Base-by-base conservation (phyloP, 2,329 filamentous ascomycete species). In the Trichoderma harzianum region DNA sequence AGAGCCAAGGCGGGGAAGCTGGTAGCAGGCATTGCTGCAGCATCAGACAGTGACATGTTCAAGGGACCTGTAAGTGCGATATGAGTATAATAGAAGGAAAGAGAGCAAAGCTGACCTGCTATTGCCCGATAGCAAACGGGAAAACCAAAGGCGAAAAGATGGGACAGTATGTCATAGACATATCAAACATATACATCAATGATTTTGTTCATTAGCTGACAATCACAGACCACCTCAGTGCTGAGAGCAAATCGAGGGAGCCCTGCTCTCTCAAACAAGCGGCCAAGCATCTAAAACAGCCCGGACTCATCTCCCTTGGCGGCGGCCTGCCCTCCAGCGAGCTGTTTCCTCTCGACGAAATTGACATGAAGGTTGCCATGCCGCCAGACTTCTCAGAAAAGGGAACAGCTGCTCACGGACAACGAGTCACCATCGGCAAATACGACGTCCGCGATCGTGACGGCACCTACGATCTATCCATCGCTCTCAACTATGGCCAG, bases 401-500 rank as follows among this genome's bases (percentile, higher is more conserved):
- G 34, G 91, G 91, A 69, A 91, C 90, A 1, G 81, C 84, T n/a
- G 80, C 86, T 18, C 85, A 86, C 0, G 93, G 92, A 12, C 83
- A 87, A 28, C 83, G 86, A 5, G 77, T 95, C 43, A 88, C 83
- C 26, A 89, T 93, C 24, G 93, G 93, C 61, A 99, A 98, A 84
- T 91, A 97, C 80, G 95, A 98, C 82, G 89, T 92, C 26, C 85
- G 86, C 14, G 86, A 92, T 63, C 89, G 87, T 24, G 77, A 79
- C 24, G 80, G 80, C 58, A 78, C 77, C 10, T 88, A 88, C 76
- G 96, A 99, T 82, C 88, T 99, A 66, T 90, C 93, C 60, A 93
- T 97, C 74, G 92, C 92, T 1, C 90, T 98, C 80, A 98, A 99
- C 83, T 99, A 99, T 80, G 93, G 93, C 39, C 94, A 97, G 83